Percentiles rank a stretch among this genome's conserved stretches.
Conservation (phyloP, 2,329 filamentous ascomycete genomes). For the Curvularia sp. region DNA sequence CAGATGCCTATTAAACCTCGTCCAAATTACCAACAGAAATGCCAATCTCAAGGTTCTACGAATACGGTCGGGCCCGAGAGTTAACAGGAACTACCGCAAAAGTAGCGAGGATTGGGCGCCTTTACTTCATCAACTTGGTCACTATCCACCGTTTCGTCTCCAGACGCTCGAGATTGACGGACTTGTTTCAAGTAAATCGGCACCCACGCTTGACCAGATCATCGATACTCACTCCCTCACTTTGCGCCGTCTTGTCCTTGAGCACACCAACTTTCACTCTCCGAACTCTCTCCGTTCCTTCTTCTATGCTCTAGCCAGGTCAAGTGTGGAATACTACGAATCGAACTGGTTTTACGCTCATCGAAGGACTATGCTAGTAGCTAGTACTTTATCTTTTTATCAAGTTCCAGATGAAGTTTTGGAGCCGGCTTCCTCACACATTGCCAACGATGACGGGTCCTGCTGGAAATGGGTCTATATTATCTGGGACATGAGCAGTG, state of each 20-base stretch:
- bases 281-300: constrained; percentile 16
- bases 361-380: background rate
- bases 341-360: background rate
- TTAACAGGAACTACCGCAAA: background rate
- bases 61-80: background rate
- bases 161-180: constrained; percentile 14
- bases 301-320: constrained; percentile 7
- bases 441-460: background rate
- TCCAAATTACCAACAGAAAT: background rate
- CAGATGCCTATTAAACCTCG: background rate
- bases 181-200: constrained; percentile 9
- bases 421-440: background rate
- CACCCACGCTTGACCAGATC: constrained; percentile 13
- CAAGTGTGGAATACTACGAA: constrained; percentile 6
- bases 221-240: constrained; percentile 4
- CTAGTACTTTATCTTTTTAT: background rate
- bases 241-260: constrained; percentile 10
- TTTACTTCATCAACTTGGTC: constrained; percentile 4
- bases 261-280: constrained; percentile 9
- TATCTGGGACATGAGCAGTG: background rate
- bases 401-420: background rate
- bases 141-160: constrained; percentile 12
- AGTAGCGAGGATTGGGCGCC: constrained; percentile 8
- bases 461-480: constrained; percentile 12
- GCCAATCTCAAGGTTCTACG: constrained; percentile 1